Percentiles rank a stretch among this genome's conserved stretches.
These are phyloP conservation scores for Boletus rufocinnamomeus DNA, from an alignment of 768 basidiomycete genomes.

Conservation along the genomic window DNA sequence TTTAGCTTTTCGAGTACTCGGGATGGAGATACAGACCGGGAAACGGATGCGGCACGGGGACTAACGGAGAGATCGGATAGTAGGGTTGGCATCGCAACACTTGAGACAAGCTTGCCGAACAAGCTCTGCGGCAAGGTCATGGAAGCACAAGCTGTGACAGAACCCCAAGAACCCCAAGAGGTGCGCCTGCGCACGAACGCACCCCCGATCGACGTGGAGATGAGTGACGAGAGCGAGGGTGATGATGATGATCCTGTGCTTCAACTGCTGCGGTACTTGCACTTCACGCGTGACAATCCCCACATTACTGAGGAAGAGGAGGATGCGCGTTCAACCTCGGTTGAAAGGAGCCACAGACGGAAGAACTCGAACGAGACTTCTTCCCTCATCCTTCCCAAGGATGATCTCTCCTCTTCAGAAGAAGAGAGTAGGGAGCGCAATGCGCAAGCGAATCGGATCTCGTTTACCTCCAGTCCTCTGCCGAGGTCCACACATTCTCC, in stretches of 20 bases:
- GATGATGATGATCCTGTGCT: constrained; percentile 52
- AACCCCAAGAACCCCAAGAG: constrained; percentile 55
- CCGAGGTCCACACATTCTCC: constrained; percentile 27
- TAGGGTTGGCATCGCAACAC: constrained; percentile 69
- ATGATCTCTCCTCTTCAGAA: constrained; percentile 5
- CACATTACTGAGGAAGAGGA: constrained; percentile 69
- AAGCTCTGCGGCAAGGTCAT: constrained; percentile 65
- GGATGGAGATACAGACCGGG: constrained; percentile 50
- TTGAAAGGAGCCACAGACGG: constrained; percentile 26
- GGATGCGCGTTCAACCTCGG: constrained; percentile 32
- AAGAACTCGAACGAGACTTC: constrained; percentile 29
- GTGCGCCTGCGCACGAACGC: constrained; percentile 43
- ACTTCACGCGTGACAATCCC: constrained; percentile 49
- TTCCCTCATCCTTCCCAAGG: constrained; percentile 37
- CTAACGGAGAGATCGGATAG: constrained; percentile 52
- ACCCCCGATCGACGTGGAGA: constrained; percentile 72
- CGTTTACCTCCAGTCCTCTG: constrained; percentile 20
- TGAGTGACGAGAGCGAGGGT: constrained; percentile 80
- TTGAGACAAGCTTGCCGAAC: constrained; percentile 66
- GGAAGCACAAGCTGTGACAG: constrained; percentile 40
- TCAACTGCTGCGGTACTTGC: constrained; percentile 40
- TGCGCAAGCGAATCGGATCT: constrained; percentile 17
- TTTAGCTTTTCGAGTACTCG: constrained; percentile 77
- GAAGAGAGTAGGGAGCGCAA: constrained; percentile 17
- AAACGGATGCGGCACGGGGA: constrained; percentile 51